Conservation (phyloP, 2,329 filamentous ascomycete species). For the Aspergillus aculeatinus region DNA sequence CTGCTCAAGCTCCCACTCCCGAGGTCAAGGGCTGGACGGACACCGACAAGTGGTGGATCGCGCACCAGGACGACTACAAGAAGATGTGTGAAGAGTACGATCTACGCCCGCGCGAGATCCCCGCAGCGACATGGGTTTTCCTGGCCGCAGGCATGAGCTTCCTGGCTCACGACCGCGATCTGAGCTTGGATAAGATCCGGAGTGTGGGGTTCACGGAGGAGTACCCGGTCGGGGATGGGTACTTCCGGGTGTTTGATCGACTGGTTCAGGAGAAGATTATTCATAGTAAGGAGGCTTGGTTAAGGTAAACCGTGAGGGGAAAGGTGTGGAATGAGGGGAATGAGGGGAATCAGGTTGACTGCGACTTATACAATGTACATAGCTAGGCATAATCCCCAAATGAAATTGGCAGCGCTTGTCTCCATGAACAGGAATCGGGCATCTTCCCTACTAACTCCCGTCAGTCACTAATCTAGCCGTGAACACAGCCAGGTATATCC, state of each 20-base stretch:
- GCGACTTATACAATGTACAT: no score
- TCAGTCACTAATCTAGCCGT: no score
- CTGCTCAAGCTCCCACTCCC: constrained; percentile 9
- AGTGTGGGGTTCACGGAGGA: constrained; percentile 24
- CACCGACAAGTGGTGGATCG: constrained; percentile 23
- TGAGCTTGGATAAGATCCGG: constrained; percentile 26
- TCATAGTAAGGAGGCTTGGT: background rate
- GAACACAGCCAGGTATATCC: no score
- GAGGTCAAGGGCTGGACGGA: constrained; percentile 12
- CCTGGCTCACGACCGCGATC: constrained; percentile 20
- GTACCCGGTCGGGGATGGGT: constrained; percentile 17
- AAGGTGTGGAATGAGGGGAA: no score
- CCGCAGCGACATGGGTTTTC: constrained; percentile 18
- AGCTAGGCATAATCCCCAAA: no score
- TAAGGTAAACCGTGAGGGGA: no score
- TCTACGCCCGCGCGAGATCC: constrained; percentile 14
- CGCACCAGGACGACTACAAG: constrained; percentile 18
- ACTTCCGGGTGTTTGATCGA: constrained; percentile 15
- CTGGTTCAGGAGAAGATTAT: constrained; percentile 12
- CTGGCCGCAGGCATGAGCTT: constrained; percentile 16
- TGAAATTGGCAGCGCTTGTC: no score
- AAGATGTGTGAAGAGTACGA: constrained; percentile 23
- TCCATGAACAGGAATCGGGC: no score
- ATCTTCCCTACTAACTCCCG: no score
- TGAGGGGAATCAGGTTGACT: no score